Conservation (phyloP, 768 basidiomycete genomes). For the Trametes punicea region DNA sequence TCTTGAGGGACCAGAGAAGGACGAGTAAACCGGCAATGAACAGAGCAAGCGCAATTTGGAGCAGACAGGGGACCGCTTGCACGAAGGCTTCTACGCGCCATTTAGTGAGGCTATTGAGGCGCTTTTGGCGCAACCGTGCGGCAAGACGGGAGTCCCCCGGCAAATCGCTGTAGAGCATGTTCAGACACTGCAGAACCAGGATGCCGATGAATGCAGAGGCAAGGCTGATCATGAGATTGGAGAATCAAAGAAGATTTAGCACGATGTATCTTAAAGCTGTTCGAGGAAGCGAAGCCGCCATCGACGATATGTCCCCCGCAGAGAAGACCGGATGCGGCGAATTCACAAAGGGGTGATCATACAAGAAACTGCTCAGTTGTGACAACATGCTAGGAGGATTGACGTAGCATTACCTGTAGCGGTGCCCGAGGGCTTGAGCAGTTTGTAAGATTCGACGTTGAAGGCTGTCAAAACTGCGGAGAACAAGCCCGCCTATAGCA, state of each 20-base stretch:
- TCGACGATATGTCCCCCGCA: background rate
- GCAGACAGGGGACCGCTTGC: constrained; percentile 15
- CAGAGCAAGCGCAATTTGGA: constrained; percentile 20
- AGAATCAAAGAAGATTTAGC: constrained; percentile 28
- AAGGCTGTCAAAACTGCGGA: constrained; percentile 27
- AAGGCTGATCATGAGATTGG: constrained; percentile 26
- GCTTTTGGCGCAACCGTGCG: constrained; percentile 19
- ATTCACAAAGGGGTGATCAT: constrained; percentile 9
- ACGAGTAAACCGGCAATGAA: constrained; percentile 22
- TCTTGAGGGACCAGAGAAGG: constrained; percentile 17
- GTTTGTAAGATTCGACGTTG: constrained; percentile 21
- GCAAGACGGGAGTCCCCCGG: background rate
- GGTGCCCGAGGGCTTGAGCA: constrained; percentile 8
- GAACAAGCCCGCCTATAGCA: constrained; percentile 26
- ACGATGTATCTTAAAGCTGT: background rate
- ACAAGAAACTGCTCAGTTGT: constrained; percentile 6
- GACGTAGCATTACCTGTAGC: background rate
- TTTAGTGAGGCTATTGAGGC: constrained; percentile 13
- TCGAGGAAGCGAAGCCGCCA: background rate
- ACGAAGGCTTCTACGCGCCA: constrained; percentile 21
- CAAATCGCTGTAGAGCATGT: background rate
- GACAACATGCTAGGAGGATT: constrained; percentile 1
- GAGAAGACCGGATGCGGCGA: background rate
- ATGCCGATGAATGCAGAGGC: constrained; percentile 27
- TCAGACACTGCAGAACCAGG: constrained; percentile 31